These are phyloP conservation scores for Amaranthus palmeri DNA, from an alignment of 148 eudicot genomes.

Conservation along the genomic window DNA sequence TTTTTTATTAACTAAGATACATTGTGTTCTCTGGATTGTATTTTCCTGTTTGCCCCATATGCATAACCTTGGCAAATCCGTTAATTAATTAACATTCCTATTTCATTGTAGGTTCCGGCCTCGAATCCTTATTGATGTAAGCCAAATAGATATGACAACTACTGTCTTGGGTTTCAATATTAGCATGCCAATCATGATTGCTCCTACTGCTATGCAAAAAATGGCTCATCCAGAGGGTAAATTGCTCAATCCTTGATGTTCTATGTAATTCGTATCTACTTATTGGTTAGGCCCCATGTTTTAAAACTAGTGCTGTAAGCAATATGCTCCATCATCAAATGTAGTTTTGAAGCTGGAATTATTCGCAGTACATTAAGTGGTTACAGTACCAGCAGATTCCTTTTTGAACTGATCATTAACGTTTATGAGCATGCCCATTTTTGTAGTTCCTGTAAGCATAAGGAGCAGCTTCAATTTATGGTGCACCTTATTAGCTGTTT, in stretches of 20 bases:
- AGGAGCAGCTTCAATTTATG: neutral
- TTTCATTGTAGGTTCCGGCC: slow-evolving; percentile 59
- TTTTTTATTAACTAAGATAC: neutral
- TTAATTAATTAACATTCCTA: neutral
- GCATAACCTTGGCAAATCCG: too few relatives aligned
- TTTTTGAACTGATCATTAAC: neutral
- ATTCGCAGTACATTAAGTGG: neutral
- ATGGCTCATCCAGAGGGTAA: slow-evolving; percentile 94
- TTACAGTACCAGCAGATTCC: neutral
- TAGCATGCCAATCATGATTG: slow-evolving; percentile 94
- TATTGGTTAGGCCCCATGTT: neutral
- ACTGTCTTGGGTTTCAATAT: slow-evolving; percentile 70
- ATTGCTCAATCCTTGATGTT: slow-evolving; percentile 2
- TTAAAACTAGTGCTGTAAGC: neutral
- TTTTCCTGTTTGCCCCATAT: neutral
- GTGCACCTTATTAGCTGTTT: too few relatives aligned
- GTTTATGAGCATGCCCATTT: neutral
- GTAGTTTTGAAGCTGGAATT: neutral
- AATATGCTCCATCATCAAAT: neutral
- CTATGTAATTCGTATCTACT: neutral
- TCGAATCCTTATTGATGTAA: slow-evolving; percentile 80
- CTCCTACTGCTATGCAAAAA: slow-evolving; percentile 88
- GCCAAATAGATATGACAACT: slow-evolving; percentile 58
- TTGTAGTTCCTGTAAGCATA: neutral
- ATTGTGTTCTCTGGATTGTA: neutral